These are phyloP conservation scores for Drechslerella stenobrocha DNA, from an alignment of 2,329 filamentous ascomycete species.

Conservation along the genomic window DNA sequence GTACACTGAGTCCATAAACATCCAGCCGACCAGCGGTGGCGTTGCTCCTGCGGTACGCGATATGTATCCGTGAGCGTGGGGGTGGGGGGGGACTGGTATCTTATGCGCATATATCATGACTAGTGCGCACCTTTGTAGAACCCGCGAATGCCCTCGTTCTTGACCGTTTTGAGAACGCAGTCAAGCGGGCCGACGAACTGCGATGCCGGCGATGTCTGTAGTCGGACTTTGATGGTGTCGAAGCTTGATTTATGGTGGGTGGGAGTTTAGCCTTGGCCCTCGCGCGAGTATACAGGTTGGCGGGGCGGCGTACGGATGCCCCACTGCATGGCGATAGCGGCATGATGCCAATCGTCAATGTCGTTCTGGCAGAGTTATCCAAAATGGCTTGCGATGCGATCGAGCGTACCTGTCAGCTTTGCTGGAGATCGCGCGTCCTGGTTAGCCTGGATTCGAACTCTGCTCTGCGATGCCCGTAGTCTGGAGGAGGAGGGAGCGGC, in stretches of 20 bases:
- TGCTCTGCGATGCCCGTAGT: too few relatives aligned
- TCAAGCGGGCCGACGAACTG: conserved; percentile 86
- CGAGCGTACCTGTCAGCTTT: conserved; percentile 36
- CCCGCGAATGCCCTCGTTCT: conserved; percentile 79
- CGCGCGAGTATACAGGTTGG: neutral
- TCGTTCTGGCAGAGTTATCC: neutral
- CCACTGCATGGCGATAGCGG: conserved; percentile 56
- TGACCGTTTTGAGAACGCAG: conserved; percentile 80
- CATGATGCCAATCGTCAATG: neutral
- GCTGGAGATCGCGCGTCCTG: conserved; percentile 10
- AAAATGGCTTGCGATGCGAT: neutral
- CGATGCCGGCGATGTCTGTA: conserved; percentile 77
- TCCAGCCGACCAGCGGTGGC: conserved; percentile 92
- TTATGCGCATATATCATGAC: conserved; percentile 1
- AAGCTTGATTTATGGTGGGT: conserved; percentile 62
- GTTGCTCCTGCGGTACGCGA: conserved; percentile 64
- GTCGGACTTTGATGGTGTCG: conserved; percentile 93
- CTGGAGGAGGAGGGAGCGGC: conserved; percentile 69
- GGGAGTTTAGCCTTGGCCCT: neutral
- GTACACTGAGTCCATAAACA: conserved; percentile 86
- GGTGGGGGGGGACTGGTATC: too few relatives aligned
- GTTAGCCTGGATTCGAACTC: conserved; percentile 62
- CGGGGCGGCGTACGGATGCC: conserved; percentile 61
- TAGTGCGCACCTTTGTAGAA: conserved; percentile 72
- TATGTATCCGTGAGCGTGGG: too few relatives aligned